Conservation (phyloP, 129 eudicot species). For the Calendula officinalis region DNA sequence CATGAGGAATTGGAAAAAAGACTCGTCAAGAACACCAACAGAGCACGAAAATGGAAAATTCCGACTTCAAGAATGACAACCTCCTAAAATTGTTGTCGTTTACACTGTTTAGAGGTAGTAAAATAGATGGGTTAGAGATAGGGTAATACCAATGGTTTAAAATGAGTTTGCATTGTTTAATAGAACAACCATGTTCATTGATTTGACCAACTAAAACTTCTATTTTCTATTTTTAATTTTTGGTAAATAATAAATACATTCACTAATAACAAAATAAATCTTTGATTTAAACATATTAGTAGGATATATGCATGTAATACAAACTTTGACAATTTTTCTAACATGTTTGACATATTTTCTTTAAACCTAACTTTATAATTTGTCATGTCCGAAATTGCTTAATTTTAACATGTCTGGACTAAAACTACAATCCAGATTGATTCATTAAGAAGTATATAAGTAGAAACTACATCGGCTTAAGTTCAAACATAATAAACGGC, state of each 20-base stretch:
- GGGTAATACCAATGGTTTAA: background rate
- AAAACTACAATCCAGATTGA: background rate
- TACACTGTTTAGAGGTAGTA: background rate
- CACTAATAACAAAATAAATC: too few species aligned
- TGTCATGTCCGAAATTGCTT: too few species aligned
- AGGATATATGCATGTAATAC: too few species aligned
- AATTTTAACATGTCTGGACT: background rate
- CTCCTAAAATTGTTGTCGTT: background rate
- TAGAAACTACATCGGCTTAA: background rate
- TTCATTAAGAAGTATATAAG: background rate
- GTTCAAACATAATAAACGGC: background rate
- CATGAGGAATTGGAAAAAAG: background rate
- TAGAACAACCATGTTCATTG: too few species aligned
- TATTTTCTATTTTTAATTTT: too few species aligned
- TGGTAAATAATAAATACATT: too few species aligned
- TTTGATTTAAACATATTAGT: too few species aligned
- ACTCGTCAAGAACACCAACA: background rate
- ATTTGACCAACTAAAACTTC: too few species aligned
- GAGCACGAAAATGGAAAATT: constrained; percentile 7
- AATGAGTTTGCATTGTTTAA: background rate
- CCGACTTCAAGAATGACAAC: constrained; percentile 13
- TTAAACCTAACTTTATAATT: too few species aligned
- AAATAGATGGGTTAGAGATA: background rate
- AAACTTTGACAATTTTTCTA: too few species aligned
- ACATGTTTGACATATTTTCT: too few species aligned